Evolutionary conservation across 2,329 filamentous ascomycete species (phyloP).

Genomic region (Colletotrichum sp.): DNA sequence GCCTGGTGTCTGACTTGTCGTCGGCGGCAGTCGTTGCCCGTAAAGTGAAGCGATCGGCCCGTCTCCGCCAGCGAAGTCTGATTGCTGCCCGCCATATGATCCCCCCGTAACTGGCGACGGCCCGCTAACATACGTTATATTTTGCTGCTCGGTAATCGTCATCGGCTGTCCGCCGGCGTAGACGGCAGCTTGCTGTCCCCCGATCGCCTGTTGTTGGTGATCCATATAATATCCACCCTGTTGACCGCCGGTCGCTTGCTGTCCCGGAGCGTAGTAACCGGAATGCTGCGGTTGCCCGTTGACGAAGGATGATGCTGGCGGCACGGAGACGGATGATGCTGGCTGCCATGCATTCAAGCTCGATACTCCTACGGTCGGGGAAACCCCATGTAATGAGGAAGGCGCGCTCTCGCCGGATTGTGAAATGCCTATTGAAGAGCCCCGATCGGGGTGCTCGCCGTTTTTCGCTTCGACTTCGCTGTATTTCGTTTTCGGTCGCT

Average conservation of each 20-base stretch:
- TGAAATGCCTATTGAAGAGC: not conserved
- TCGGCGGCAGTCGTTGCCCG: not conserved
- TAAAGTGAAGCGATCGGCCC: not conserved
- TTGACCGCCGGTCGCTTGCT: not conserved
- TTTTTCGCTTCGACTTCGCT: constrained; percentile 15
- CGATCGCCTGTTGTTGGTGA: not conserved
- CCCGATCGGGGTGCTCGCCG: not conserved
- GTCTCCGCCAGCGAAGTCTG: not conserved
- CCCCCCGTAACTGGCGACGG: not conserved
- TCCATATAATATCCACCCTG: not conserved
- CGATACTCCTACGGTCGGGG: not conserved
- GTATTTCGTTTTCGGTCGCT: constrained; percentile 1
- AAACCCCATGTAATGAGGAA: not conserved
- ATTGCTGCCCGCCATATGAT: not conserved
- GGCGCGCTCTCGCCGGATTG: not conserved
- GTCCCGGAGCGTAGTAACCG: not conserved
- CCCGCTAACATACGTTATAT: not conserved
- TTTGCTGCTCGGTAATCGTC: not conserved
- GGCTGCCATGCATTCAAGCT: not conserved
- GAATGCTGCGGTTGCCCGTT: not conserved
- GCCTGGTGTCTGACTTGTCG: not conserved
- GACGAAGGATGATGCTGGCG: not conserved
- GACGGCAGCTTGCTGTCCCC: not conserved
- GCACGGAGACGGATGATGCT: not conserved
- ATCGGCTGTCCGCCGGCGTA: not conserved